phyloP scores from a whole-genome alignment of 805 yeast genomes.

The Lachancea sp. region DNA sequence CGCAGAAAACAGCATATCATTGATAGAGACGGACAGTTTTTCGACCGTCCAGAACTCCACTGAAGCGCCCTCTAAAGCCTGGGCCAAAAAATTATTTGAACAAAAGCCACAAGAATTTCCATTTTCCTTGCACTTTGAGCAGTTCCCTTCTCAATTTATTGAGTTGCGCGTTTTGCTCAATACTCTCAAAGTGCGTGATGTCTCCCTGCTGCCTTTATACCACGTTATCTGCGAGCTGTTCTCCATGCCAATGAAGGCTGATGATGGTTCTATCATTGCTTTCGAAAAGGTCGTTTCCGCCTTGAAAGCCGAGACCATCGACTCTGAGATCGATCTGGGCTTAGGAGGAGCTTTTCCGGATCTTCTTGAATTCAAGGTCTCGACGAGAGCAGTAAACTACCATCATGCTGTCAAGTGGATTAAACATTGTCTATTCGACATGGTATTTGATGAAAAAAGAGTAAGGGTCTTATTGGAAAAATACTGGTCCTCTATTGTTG shows the following conservation, averaged over 20 bases:
- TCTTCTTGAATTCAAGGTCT: slow-evolving; percentile 52
- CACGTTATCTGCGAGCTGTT: slow-evolving; percentile 62
- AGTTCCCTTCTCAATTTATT: slow-evolving; percentile 71
- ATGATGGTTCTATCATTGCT: slow-evolving; percentile 52
- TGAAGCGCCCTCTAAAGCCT: slow-evolving; percentile 28
- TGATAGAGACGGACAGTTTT: slow-evolving; percentile 63
- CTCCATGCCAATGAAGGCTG: slow-evolving; percentile 61
- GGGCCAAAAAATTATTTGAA: slow-evolving; percentile 22
- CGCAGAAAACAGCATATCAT: slow-evolving; percentile 58
- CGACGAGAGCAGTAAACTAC: slow-evolving; percentile 59
- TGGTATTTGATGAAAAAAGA: slow-evolving; percentile 67
- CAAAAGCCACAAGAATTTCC: slow-evolving; percentile 48
- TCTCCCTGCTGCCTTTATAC: slow-evolving; percentile 54
- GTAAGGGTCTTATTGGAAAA: slow-evolving; percentile 49
- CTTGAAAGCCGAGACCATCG: slow-evolving; percentile 67
- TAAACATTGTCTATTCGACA: slow-evolving; percentile 52
- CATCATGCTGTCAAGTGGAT: slow-evolving; percentile 71
- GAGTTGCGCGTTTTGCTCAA: slow-evolving; percentile 57
- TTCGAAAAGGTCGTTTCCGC: slow-evolving; percentile 72
- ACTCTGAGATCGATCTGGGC: slow-evolving; percentile 49
- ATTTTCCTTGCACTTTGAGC: slow-evolving; percentile 70
- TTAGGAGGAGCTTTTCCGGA: slow-evolving; percentile 61
- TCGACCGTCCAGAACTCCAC: slow-evolving; percentile 47
- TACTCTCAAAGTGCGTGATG: slow-evolving; percentile 43
- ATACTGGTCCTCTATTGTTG: slow-evolving; percentile 34